Percentiles rank a stretch among this genome's conserved stretches.
phyloP scores from a whole-genome alignment of 2,329 filamentous ascomycete species.

The Xylaria sp. region DNA sequence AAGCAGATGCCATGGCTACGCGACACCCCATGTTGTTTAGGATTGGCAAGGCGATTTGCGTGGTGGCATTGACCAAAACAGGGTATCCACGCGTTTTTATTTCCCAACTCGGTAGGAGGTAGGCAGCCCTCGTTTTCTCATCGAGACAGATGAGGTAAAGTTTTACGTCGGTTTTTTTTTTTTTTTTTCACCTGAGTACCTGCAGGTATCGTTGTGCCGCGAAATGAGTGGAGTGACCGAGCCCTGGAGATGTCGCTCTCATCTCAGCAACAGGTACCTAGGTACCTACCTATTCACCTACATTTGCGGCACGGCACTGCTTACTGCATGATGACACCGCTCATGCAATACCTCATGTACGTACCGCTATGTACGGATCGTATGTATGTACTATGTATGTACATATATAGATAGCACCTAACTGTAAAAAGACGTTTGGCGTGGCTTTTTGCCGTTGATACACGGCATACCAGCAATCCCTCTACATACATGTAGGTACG shows the following conservation, averaged over 20 bases:
- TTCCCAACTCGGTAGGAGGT: conserved; percentile 11
- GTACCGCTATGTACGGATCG: no score
- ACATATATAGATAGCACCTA: no score
- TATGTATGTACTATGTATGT: no score
- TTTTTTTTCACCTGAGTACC: no score
- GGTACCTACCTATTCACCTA: no score
- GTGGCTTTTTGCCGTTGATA: not conserved
- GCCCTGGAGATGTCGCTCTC: not conserved
- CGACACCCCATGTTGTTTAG: conserved; percentile 28
- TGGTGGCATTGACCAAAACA: conserved; percentile 30
- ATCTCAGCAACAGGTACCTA: not conserved
- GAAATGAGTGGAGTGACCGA: not conserved
- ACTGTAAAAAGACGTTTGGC: not conserved
- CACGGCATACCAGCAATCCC: not conserved
- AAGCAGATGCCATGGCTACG: conserved; percentile 21
- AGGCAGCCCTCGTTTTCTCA: conserved; percentile 11
- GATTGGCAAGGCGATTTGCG: conserved; percentile 22
- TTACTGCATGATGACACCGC: not conserved
- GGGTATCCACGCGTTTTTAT: conserved; percentile 28
- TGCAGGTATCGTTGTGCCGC: no score
- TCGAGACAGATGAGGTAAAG: no score
- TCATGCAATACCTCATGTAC: not conserved
- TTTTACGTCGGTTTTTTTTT: no score
- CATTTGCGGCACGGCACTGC: not conserved
- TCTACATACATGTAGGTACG: no score